A percentile compares a stretch with the other conserved stretches of the same genome.
Conservation (phyloP, 2,329 filamentous ascomycete species). For the Monilinia fructigena region DNA sequence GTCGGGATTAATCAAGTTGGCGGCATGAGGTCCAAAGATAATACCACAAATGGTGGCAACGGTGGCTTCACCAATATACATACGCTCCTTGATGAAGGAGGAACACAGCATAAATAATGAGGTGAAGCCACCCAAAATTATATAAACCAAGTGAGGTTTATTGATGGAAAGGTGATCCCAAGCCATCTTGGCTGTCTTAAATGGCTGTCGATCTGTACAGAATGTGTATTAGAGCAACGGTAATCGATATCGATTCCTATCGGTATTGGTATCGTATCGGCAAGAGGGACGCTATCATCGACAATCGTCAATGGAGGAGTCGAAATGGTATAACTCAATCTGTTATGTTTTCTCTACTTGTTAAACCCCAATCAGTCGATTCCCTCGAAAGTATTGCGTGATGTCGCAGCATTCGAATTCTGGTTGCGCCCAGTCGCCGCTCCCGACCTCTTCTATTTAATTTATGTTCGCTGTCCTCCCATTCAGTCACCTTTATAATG, state of each 20-base stretch:
- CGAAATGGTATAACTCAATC: constrained; percentile 23
- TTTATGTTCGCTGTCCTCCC: not conserved
- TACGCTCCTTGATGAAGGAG: constrained; percentile 93
- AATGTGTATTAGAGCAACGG: constrained; percentile 5
- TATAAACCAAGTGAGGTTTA: constrained; percentile 95
- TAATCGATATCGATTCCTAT: constrained; percentile 19
- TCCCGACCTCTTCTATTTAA: constrained; percentile 31
- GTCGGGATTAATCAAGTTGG: constrained; percentile 72
- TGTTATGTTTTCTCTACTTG: constrained; percentile 25
- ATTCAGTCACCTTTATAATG: constrained; percentile 3
- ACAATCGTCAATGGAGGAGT: constrained; percentile 4
- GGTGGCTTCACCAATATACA: constrained; percentile 98
- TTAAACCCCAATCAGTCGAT: constrained; percentile 40
- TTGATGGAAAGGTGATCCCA: constrained; percentile 84
- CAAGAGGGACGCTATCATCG: not conserved
- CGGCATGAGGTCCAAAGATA: constrained; percentile 83
- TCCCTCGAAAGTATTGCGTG: constrained; percentile 37
- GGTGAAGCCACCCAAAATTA: constrained; percentile 97
- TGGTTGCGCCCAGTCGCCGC: constrained; percentile 52
- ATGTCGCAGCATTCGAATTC: constrained; percentile 47
- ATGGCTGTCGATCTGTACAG: constrained; percentile 5
- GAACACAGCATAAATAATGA: constrained; percentile 98
- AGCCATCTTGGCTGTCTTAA: constrained; percentile 54
- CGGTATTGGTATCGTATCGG: constrained; percentile 12
- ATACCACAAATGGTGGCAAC: constrained; percentile 86